Base-by-base conservation (phyloP, 768 basidiomycete species). In the Leucocoprinus sp. region DNA sequence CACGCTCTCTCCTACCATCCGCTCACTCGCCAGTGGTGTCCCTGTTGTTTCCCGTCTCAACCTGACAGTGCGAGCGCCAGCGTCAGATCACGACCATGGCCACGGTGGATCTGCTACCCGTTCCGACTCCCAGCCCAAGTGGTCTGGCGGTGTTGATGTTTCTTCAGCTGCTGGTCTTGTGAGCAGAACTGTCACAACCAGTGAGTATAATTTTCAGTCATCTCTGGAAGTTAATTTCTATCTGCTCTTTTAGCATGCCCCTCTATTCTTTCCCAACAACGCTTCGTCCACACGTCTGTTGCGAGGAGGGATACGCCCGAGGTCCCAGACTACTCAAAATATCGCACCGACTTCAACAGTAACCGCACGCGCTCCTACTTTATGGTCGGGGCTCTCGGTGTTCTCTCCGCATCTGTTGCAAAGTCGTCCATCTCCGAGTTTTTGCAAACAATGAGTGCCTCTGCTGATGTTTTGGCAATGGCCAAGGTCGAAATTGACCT, bases 401-500 rank as follows among this genome's bases (percentile, higher is more conserved):
- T 96, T 58, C 78, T 99, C 64, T 83, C 90, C 52, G 96, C 95
- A 45, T 91, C 91, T 15, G 90, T 80, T 49, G 93, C 93, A 56
- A 95, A 98, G 70, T 90, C 91, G 24, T 81, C 84, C 54, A 82
- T 98, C 54, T 79, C 89, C 50, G 93, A 95, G 65, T 93, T 98
- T 69, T 73, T 99, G 50, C 79, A 84, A 59, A 93, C 91, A 52
- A 95, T 99, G 92, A 76, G 90, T 42, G 96, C 96, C 18, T 95
- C 93, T 29, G 93, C 95, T 27, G 96, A 99, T 61, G 95, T 99
- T 43, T 82, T 98, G 56, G 96, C 96, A 40, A 76, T 98, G 54
- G 96, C 96, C 50, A 98, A 97, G 72, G 90, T 97, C 51, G 96
- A 99, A 68, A 81, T 99, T 49, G 91, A 95, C 29, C 80, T 99